Base-by-base conservation (phyloP, 225 moss, liverwort and hornwort genomes). In the Neckera pumila region DNA sequence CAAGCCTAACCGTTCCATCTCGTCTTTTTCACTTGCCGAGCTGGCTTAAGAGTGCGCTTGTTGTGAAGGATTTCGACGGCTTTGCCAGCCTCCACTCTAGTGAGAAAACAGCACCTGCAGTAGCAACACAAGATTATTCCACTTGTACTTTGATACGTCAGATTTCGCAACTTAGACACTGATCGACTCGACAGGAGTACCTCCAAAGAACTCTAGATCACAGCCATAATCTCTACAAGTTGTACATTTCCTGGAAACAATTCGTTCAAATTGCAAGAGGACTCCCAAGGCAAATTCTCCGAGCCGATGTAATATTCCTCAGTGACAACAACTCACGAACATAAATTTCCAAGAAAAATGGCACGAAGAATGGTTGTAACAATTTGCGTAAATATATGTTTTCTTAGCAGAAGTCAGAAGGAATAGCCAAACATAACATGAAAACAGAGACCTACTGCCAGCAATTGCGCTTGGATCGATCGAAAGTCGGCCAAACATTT, bases 21-120 rank as follows among this genome's bases (percentile, higher is more conserved):
- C 96, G 61, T 95, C 96, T 95, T 95, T 86, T 96, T 97, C 80
- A 94, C 97, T 95, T 97, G 95, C 92, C 81, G 80, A 87, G 95
- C 96, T 91, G 94, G 95, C 75, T 95, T 94, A 86, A 95, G 92
- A 79, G 95, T 95, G 80, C 95, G 95, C 54, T 96, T 95, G 90
- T 95, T 92, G 87, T 95, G 95, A 75, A 95, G 95, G 84, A 95
- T 88, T 69, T 95, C 95, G 70, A 97, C 95, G 53, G 95, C 95
- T 70, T 91, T 95, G 88, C 94, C 97, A 79, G 93, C 94, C 91
- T 97, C 96, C 87, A 93, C 93, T 90, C 93, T 95, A n/a, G 94
- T 95, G 28, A 95, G 93, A 83, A 95, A 97, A 88, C 96, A 97
- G 90, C 96, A 95, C 97, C 97, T 97, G 90, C 86, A 87, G 54